Conservation (phyloP, 768 basidiomycete species). For the Paxillus involutus region DNA sequence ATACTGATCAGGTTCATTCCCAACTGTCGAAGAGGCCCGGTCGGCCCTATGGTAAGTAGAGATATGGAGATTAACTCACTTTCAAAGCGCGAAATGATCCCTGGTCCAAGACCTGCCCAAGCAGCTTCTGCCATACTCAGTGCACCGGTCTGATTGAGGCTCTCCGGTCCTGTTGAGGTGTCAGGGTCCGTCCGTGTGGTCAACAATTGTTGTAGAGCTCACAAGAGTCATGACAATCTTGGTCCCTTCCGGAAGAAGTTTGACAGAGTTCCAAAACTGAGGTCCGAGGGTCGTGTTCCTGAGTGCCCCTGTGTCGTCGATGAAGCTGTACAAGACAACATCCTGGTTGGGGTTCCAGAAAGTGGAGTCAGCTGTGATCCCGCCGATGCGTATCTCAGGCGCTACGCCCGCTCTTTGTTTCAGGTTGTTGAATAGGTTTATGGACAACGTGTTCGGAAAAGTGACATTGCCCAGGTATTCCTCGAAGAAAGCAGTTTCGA, state of each 20-base stretch:
- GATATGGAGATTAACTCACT: conserved; percentile 27
- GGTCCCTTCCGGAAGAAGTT: conserved; percentile 44
- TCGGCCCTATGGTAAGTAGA: not conserved
- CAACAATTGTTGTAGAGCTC: conserved; percentile 2
- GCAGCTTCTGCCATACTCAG: conserved; percentile 45
- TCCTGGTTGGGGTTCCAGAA: conserved; percentile 45
- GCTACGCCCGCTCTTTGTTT: conserved; percentile 44
- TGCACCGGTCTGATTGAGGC: conserved; percentile 42
- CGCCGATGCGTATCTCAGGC: conserved; percentile 50
- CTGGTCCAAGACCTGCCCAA: conserved; percentile 33
- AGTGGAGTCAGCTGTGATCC: conserved; percentile 55
- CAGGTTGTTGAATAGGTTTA: conserved; percentile 45
- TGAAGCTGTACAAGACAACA: conserved; percentile 35
- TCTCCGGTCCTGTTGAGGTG: conserved; percentile 37
- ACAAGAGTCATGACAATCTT: conserved; percentile 48
- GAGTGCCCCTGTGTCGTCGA: conserved; percentile 42
- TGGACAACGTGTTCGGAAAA: conserved; percentile 43
- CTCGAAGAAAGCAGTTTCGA: conserved; percentile 55
- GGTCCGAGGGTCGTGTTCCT: conserved; percentile 53
- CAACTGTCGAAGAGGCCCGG: conserved; percentile 31
- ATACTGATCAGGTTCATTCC: conserved; percentile 58
- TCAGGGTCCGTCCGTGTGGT: not conserved
- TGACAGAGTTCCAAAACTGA: conserved; percentile 47
- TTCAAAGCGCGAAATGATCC: conserved; percentile 44
- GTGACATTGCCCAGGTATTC: conserved; percentile 48